phyloP scores from a whole-genome alignment of 2,329 filamentous ascomycete species.

The Colletotrichum euphorbiae region DNA sequence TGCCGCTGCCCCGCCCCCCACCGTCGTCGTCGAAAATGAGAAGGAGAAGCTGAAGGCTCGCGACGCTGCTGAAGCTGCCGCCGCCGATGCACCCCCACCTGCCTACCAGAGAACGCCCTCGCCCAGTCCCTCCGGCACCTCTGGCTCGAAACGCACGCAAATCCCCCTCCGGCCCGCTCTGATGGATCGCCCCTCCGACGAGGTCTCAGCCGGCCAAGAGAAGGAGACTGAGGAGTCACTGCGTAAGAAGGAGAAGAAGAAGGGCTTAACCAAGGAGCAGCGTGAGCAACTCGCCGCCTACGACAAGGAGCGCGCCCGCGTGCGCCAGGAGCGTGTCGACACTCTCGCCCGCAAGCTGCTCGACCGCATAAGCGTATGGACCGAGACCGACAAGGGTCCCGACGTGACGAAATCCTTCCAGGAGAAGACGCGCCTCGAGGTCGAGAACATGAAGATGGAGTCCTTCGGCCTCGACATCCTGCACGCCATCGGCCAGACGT shows the following conservation, averaged over 20 bases:
- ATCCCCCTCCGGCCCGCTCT: slow-evolving; percentile 87
- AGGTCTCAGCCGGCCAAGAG: slow-evolving; percentile 68
- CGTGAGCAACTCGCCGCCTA: slow-evolving; percentile 90
- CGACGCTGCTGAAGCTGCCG: slow-evolving; percentile 39
- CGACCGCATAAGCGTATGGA: slow-evolving; percentile 93
- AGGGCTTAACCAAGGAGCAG: slow-evolving; percentile 90
- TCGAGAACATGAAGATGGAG: slow-evolving; percentile 99
- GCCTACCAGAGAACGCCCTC: slow-evolving; percentile 51
- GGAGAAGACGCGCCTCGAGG: slow-evolving; percentile 93
- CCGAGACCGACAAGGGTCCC: slow-evolving; percentile 89
- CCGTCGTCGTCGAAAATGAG: slow-evolving; percentile 56
- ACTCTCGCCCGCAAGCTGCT: slow-evolving; percentile 86
- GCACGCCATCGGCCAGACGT: slow-evolving; percentile 93
- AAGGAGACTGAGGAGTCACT: slow-evolving; percentile 67
- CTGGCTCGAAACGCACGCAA: slow-evolving; percentile 54
- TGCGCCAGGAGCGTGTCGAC: slow-evolving; percentile 90
- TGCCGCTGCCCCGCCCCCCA: slow-evolving; percentile 47
- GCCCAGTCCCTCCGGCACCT: slow-evolving; percentile 52
- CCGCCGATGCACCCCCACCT: slow-evolving; percentile 44
- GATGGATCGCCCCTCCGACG: slow-evolving; percentile 84
- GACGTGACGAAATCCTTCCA: slow-evolving; percentile 92
- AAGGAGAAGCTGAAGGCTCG: slow-evolving; percentile 41
- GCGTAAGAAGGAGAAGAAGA: slow-evolving; percentile 78
- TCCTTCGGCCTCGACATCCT: slow-evolving; percentile 96
- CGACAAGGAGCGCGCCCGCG: slow-evolving; percentile 84